Conservation (phyloP, 2,329 filamentous ascomycete genomes). For the Escovopsis sp. region DNA sequence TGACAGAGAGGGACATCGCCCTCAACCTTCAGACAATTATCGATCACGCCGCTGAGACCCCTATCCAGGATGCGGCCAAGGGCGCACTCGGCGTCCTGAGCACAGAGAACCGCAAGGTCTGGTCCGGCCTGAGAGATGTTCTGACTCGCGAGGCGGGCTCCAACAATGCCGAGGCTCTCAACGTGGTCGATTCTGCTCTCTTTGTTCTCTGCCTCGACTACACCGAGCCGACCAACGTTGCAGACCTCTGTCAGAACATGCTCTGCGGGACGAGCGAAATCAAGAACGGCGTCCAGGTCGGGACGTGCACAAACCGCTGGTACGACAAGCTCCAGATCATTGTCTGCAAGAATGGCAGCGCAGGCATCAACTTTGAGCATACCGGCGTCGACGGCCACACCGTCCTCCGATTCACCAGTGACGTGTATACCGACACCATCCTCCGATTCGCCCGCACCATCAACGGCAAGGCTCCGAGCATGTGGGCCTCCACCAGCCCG, state of each 20-base stretch:
- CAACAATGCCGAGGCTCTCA: constrained; percentile 92
- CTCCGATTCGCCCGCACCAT: constrained; percentile 88
- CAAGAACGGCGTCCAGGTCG: constrained; percentile 85
- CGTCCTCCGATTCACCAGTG: constrained; percentile 86
- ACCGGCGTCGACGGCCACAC: constrained; percentile 97
- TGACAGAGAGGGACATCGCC: constrained; percentile 87
- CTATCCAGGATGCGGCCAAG: constrained; percentile 91
- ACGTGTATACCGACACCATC: constrained; percentile 95
- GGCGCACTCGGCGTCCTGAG: constrained; percentile 84
- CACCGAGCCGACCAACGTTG: constrained; percentile 64
- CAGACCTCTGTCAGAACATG: constrained; percentile 95
- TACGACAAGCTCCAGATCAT: constrained; percentile 99
- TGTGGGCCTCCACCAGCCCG: constrained; percentile 83
- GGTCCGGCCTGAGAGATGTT: constrained; percentile 82
- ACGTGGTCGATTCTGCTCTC: constrained; percentile 84
- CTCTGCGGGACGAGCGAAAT: constrained; percentile 88
- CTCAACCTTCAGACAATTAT: constrained; percentile 86
- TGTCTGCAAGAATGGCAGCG: constrained; percentile 95
- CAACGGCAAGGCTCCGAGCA: constrained; percentile 78
- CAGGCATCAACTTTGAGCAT: constrained; percentile 98
- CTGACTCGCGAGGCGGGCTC: constrained; percentile 73
- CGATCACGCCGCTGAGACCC: constrained; percentile 75
- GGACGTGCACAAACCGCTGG: constrained; percentile 96
- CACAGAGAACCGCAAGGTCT: constrained; percentile 91
- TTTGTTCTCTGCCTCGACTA: constrained; percentile 91